Percentiles rank a stretch among this genome's conserved stretches.
These are phyloP conservation scores for Ampelomyces quisqualis DNA, from an alignment of 2,329 filamentous ascomycete genomes.

Conservation along the genomic window DNA sequence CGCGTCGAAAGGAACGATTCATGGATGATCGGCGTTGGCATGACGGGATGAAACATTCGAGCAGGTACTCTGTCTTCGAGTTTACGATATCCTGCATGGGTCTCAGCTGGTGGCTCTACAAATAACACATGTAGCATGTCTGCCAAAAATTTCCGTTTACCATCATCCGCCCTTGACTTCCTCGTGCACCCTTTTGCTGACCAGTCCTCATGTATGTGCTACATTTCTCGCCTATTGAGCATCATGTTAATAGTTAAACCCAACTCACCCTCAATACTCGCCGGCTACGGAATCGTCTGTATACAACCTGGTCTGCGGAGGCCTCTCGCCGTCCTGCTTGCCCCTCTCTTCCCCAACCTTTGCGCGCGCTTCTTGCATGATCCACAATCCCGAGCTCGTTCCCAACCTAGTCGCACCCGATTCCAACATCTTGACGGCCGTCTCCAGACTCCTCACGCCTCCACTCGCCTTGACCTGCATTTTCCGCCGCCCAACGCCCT, in stretches of 20 bases:
- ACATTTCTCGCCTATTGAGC: not conserved
- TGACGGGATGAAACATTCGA: conserved; percentile 38
- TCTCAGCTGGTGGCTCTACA: conserved; percentile 33
- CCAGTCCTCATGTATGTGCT: too few relatives aligned
- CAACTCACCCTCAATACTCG: conserved; percentile 3
- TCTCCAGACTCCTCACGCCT: conserved; percentile 54
- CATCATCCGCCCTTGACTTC: conserved; percentile 20
- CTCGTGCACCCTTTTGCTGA: not conserved
- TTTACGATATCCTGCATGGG: conserved; percentile 35
- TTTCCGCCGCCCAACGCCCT: conserved; percentile 26
- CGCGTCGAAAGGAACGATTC: conserved; percentile 31
- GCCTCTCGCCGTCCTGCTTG: conserved; percentile 24
- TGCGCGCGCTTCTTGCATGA: conserved; percentile 51
- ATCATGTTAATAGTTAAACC: not conserved
- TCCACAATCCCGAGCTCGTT: conserved; percentile 57
- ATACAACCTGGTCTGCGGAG: conserved; percentile 37
- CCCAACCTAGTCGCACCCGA: conserved; percentile 59
- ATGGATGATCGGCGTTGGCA: conserved; percentile 42
- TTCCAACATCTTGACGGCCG: conserved; percentile 56
- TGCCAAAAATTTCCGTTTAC: conserved; percentile 39
- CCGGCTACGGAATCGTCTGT: conserved; percentile 36
- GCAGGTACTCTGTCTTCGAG: conserved; percentile 31
- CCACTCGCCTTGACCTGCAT: conserved; percentile 62
- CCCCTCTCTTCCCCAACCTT: conserved; percentile 30
- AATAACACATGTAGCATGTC: conserved; percentile 30